Conservation (phyloP, 805 yeast genomes). For the Geotrichum ghanense region DNA sequence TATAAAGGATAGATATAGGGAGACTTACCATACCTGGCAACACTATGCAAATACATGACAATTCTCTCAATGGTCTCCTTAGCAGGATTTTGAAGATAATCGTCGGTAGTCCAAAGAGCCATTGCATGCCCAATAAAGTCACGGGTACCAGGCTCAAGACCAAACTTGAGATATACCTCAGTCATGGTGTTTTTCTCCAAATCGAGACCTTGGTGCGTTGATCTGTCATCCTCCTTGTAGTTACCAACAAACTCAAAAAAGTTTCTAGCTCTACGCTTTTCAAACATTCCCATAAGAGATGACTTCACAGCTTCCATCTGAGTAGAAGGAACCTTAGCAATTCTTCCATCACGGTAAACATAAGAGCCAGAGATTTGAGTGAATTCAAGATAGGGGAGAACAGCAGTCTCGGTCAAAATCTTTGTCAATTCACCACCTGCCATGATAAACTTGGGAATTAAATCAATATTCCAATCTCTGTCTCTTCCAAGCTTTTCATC, state of each 20-base stretch:
- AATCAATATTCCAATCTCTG: conserved; percentile 95
- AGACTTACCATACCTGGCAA: conserved; percentile 90
- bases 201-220: conserved; percentile 76
- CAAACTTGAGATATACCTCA: conserved; percentile 78
- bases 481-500: conserved; percentile 73
- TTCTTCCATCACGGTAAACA: conserved; percentile 80
- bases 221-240: conserved; percentile 64
- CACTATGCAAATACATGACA: conserved; percentile 74
- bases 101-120: conserved; percentile 94
- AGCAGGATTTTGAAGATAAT: conserved; percentile 78
- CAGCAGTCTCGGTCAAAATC: conserved; percentile 90
- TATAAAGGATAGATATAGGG: conserved; percentile 94
- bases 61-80: conserved; percentile 85
- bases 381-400: conserved; percentile 90
- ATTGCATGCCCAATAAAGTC: conserved; percentile 97
- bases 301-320: conserved; percentile 86
- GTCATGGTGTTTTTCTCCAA: conserved; percentile 85
- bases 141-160: conserved; percentile 84
- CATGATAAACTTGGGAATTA: conserved; percentile 95
- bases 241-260: conserved; percentile 80
- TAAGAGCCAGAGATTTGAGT: conserved; percentile 94
- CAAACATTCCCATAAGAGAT: conserved; percentile 90
- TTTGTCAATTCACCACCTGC: conserved; percentile 95
- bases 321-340: conserved; percentile 90
- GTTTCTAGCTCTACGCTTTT: conserved; percentile 87